Evolutionary conservation across 2,329 filamentous ascomycete species (phyloP).

Genomic region (Chrysoporthe deuterocubensis): DNA sequence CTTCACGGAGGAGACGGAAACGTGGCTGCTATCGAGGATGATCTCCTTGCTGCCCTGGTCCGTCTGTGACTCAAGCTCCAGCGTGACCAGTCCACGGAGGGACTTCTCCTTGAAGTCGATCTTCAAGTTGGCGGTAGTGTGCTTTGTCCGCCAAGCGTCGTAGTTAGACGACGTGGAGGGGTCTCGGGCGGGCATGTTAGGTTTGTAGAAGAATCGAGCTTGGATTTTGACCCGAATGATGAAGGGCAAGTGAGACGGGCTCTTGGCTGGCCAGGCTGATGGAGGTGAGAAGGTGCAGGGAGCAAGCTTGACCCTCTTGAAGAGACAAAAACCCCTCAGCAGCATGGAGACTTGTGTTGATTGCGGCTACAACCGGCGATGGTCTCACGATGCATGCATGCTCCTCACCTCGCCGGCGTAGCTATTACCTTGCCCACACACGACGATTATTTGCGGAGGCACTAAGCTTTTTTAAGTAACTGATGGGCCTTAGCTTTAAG

Average conservation of each 20-base stretch:
- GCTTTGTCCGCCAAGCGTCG: constrained; percentile 80
- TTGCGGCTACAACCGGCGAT: constrained; percentile 19
- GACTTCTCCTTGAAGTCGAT: constrained; percentile 83
- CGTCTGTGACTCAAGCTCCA: constrained; percentile 78
- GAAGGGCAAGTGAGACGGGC: constrained; percentile 2
- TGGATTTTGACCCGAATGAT: constrained; percentile 20
- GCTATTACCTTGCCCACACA: constrained; percentile 14
- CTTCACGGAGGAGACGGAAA: constrained; percentile 74
- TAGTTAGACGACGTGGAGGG: constrained; percentile 94
- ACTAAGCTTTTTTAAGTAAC: neutral
- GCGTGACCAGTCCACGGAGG: constrained; percentile 75
- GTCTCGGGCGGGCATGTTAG: constrained; percentile 62
- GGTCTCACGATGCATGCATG: constrained; percentile 15
- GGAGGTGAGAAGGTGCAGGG: constrained; percentile 15
- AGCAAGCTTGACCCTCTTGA: constrained; percentile 22
- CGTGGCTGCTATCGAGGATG: constrained; percentile 83
- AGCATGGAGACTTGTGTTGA: constrained; percentile 21
- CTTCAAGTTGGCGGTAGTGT: constrained; percentile 80
- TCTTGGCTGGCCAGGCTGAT: constrained; percentile 18
- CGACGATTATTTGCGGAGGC: neutral
- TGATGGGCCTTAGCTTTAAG: no score
- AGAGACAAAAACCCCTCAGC: constrained; percentile 22
- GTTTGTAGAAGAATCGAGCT: constrained; percentile 32
- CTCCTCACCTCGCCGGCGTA: constrained; percentile 15
- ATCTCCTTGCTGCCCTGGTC: constrained; percentile 75